Evolutionary conservation across 2,329 filamentous ascomycete genomes (phyloP).

Genomic region (Pestalotiopsis sp.): DNA sequence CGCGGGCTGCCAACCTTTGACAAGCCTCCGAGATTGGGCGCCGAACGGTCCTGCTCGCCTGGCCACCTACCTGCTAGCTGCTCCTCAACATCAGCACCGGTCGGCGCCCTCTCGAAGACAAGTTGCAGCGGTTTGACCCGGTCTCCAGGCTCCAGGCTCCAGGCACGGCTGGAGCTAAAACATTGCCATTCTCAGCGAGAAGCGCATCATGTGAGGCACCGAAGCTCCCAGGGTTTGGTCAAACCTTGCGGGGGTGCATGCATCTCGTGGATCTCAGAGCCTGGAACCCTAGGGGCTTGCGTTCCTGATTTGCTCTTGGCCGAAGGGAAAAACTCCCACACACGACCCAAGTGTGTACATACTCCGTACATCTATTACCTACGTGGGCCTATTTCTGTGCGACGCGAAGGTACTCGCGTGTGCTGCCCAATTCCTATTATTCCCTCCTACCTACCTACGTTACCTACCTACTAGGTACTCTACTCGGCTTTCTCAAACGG

Average conservation of each 20-base stretch:
- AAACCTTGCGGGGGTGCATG: conserved; percentile 11
- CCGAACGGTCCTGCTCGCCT: too few species aligned
- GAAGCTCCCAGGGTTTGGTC: not conserved
- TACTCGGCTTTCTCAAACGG: not conserved
- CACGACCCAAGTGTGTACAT: not conserved
- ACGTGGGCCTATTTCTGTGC: not conserved
- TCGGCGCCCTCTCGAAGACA: not conserved
- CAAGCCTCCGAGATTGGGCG: not conserved
- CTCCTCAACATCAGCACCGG: not conserved
- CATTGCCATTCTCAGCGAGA: conserved; percentile 10
- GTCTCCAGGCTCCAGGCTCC: not conserved
- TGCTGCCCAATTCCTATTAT: not conserved
- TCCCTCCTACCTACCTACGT: not conserved
- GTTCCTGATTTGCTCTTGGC: conserved; percentile 9
- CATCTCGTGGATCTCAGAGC: conserved; percentile 8
- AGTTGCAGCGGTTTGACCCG: not conserved
- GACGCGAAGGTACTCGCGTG: not conserved
- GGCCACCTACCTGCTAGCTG: not conserved
- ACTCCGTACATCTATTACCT: not conserved
- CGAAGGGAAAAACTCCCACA: conserved; percentile 6
- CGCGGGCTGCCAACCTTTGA: not conserved
- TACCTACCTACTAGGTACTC: not conserved
- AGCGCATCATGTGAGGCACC: conserved; percentile 12
- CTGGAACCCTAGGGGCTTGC: conserved; percentile 5
- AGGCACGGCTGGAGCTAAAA: conserved; percentile 2